Base-by-base conservation (phyloP, 257 asterid genomes). In the Mitragyna speciosa region DNA sequence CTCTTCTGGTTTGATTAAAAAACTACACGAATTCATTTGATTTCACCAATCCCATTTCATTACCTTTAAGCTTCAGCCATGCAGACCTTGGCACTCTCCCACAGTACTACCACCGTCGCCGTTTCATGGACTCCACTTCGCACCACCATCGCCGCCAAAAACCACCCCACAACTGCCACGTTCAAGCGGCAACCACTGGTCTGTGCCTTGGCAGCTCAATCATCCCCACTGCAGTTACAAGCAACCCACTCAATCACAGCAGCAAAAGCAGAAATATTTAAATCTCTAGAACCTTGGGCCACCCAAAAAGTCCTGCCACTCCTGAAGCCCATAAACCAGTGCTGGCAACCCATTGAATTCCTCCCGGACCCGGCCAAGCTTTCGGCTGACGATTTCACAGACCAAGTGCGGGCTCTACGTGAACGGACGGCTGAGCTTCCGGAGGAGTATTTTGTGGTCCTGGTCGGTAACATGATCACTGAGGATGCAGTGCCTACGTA, bases 261-360 rank as follows among this genome's bases (percentile, higher is more conserved):
- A 0, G 81, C 76, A 11, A 86, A 83, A 2, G 43, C 33, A 30
- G 84, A 86, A 56, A 16, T 84, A 2, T 83, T 83, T 67, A 84
- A 84, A 64, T 83, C 89, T 1, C 86, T 86, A 6, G 89, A 86
- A 33, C 36, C 87, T 28, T 86, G 89, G 87, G 86, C 81, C 52
- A 24, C 84, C 7, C 28, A 61, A 12, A 7, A 47, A 22, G 6
- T 84, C n/a, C 84, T 83, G 64, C 84, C 84, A 4, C 58, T 83
- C 24, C 83, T 86, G 8, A 83, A 83, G 81, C 89, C 89, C 71
- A 80, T 86, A 0, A 84, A 81, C 30, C 61, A 69, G 73, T 66
- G 85, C 64, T 86, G 89, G 87, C 87, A 86, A 71, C 87, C 89
- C 58, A 73, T 6, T 11, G 84, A 86, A 31, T 76, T 81, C 70